Evolutionary conservation across 257 asterid species (phyloP), one percentile per base, ranked within the genome.

Genomic region (Eustoma russellianum): DNA sequence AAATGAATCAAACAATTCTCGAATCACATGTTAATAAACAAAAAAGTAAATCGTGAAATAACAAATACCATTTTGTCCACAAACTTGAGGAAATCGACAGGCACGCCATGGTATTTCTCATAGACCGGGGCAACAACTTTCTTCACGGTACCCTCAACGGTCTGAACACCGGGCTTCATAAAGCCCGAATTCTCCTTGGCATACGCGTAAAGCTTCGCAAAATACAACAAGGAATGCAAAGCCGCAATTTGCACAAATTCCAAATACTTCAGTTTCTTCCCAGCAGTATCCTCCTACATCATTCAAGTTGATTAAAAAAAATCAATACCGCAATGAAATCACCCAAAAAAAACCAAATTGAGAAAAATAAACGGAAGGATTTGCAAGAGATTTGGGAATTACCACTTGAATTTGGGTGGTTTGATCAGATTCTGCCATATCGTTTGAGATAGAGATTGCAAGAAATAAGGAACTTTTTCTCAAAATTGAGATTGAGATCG

Each of bases 111-210:
- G 62, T 79, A 82, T 72, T 84, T 88, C 52, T 67, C 64, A 54
- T 70, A 79, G 19, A 88, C 82, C 14, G 94, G 94, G 38, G 86
- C 90, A 57, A 74, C 63, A 17, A 78, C 84, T 56, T 93, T 52
- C 69, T 60, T 70, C 33, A 84, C 94, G 33, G 85, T 66, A 46
- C 71, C 75, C 61, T 87, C 94, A 14, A 87, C 96, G 55, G 87
- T 66, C 65, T 77, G 68, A 14, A 88, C 93, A 3, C 93, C 96
- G 51, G 89, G 74, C 44, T 72, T 68, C 52, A 88, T 17, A 41
- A 94, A 88, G 16, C 96, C 96, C 9, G 93, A 73, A 56, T 84
- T 88, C 13, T 66, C 83, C 56, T 88, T 84, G 3, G 90, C 94
- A 15, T 76, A 88, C 35, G 72, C 88, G 24, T 84, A 88, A 17